phyloP scores from a whole-genome alignment of 2,329 filamentous ascomycete genomes.

The Curvularia hawaiiensis region DNA sequence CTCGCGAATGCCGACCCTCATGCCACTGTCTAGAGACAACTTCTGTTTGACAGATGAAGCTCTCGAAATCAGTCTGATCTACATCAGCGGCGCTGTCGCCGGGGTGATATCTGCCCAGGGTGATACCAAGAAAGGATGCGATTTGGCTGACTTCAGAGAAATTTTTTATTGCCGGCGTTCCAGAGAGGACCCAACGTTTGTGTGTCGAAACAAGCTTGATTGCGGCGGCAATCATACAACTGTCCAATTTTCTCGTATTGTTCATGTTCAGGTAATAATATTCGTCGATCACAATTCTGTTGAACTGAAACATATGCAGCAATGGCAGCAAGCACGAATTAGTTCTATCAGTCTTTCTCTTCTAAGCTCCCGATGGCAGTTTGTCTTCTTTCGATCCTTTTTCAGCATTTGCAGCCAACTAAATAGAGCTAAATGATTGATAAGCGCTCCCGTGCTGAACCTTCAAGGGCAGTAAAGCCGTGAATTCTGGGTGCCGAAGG shows the following conservation, averaged over 20 bases:
- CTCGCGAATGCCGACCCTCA: constrained; percentile 54
- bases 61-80: constrained; percentile 54
- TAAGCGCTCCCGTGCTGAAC: constrained; percentile 46
- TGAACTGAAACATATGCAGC: constrained; percentile 66
- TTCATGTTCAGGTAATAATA: constrained; percentile 62
- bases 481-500: constrained; percentile 43
- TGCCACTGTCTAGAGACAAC: constrained; percentile 60
- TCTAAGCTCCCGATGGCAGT: neutral
- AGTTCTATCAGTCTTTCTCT: neutral
- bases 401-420: constrained; percentile 15
- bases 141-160: constrained; percentile 66
- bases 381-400: constrained; percentile 10
- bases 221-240: constrained; percentile 35
- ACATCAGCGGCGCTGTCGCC: constrained; percentile 49
- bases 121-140: constrained; percentile 60
- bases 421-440: constrained; percentile 22
- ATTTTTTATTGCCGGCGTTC: constrained; percentile 63
- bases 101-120: constrained; percentile 61
- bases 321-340: constrained; percentile 32
- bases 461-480: constrained; percentile 47
- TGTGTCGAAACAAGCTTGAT: constrained; percentile 55
- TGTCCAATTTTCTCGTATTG: constrained; percentile 39
- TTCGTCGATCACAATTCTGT: constrained; percentile 67
- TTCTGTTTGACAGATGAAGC: constrained; percentile 60
- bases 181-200: constrained; percentile 67